Evolutionary conservation across 108 stramenopile genomes (phyloP), one percentile per base, ranked within the genome.

Genomic region (Mediolabrus comicus): DNA sequence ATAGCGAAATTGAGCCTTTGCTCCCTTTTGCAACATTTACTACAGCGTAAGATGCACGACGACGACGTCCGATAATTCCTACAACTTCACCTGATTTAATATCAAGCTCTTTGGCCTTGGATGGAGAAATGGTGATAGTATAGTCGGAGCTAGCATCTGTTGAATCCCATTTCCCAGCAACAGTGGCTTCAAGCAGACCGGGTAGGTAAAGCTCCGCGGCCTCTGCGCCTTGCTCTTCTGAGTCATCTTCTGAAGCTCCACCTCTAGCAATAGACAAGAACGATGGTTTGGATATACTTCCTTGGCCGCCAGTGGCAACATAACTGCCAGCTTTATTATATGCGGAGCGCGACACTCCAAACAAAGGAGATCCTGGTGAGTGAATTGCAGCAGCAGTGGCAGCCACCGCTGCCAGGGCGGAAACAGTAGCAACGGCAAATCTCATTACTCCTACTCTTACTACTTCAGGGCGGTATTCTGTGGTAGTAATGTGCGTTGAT

Each of bases 41-140:
- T 16, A 64, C 59, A 16, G 79, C 94, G 67, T 92, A 95, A 3
- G 89, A 46, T 7, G 90, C 94, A 26, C 83, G 76, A 41, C 94
- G 84, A 36, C 94, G 83, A 29, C 90, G 72, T 30, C 94, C 90
- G 25, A 95, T 83, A 32, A 95, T 60, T 10, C 67, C 86, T 1
- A 92, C 88, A 27, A 84, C 60, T 51, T 92, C 87, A 8, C 91
- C 94, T 1, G 64, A 63, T 46, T 79, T 67, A 1, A 95, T 46
- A 2, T 67, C 59, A 3, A 95, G 71, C 79, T 95, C 94, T 65
- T 90, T 92, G n/a, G 94, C 91, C 59, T 95, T 95, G 28, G 75
- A 66, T 9, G 85, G 68, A 1, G 87, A 82, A 32, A 95, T 75
- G 6, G 59, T 62, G 9, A 95, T 62, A 3, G 69, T 72, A 52